These are phyloP conservation scores for Arctium minus DNA, from an alignment of 129 eudicot species.

Conservation along the genomic window DNA sequence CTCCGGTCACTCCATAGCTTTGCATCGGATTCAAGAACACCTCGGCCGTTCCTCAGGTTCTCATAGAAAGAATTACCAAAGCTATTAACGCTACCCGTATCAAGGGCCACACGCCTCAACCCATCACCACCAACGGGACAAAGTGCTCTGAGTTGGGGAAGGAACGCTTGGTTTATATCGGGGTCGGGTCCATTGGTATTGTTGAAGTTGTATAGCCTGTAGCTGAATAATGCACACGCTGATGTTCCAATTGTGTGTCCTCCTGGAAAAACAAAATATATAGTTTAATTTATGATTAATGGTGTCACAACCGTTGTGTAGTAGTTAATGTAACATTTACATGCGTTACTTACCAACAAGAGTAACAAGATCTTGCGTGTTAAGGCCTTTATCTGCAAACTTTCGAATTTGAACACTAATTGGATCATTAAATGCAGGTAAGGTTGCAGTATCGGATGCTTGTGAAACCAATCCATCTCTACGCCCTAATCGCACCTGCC, in stretches of 20 bases:
- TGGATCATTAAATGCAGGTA: constrained; percentile 35
- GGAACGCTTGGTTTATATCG: constrained; percentile 41
- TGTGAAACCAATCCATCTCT: constrained; percentile 50
- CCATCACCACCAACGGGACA: constrained; percentile 55
- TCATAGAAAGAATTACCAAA: constrained; percentile 51
- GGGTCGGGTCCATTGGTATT: constrained; percentile 50
- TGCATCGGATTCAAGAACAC: constrained; percentile 67
- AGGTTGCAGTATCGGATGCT: constrained; percentile 22
- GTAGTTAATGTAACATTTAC: background rate
- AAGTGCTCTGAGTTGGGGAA: constrained; percentile 45
- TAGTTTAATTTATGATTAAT: background rate
- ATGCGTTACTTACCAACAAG: constrained; percentile 29
- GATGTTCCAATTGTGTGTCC: constrained; percentile 81
- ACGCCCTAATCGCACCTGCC: constrained; percentile 52
- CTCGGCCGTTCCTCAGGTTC: constrained; percentile 53
- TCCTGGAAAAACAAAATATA: constrained; percentile 27
- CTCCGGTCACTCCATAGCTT: constrained; percentile 50
- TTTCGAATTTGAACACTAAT: constrained; percentile 21
- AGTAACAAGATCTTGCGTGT: constrained; percentile 41
- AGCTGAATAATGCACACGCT: constrained; percentile 55
- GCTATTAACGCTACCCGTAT: constrained; percentile 41
- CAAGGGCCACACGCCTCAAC: constrained; percentile 45
- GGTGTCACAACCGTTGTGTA: background rate
- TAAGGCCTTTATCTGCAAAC: constrained; percentile 41
- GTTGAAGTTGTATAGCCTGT: constrained; percentile 72